Evolutionary conservation across 2,329 filamentous ascomycete genomes (phyloP).

Genomic region (Diaporthe helianthi): DNA sequence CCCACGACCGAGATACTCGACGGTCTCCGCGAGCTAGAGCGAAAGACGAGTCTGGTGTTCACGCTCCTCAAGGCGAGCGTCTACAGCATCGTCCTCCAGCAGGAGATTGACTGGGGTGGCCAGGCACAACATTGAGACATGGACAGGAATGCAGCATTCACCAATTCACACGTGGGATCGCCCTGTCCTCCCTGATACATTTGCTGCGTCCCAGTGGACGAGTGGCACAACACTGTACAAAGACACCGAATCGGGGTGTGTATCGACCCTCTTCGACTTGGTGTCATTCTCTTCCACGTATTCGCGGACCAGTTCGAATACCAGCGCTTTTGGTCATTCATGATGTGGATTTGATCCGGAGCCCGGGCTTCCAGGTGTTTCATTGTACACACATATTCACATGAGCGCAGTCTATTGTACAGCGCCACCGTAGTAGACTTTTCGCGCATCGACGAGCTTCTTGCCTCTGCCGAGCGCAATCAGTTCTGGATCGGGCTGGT

Average conservation of each 20-base stretch:
- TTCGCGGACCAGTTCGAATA: neutral
- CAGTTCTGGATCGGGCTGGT: constrained; percentile 86
- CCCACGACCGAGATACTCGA: constrained; percentile 86
- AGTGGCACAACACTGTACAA: neutral
- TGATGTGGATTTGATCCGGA: neutral
- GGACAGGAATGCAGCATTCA: constrained; percentile 40
- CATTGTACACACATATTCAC: constrained; percentile 34
- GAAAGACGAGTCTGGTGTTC: constrained; percentile 94
- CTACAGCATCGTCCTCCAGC: constrained; percentile 97
- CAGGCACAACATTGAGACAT: constrained; percentile 47
- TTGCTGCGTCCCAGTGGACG: neutral
- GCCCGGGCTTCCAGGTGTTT: neutral
- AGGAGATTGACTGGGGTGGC: constrained; percentile 83
- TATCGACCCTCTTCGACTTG: neutral
- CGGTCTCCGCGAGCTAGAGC: constrained; percentile 83
- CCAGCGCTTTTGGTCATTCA: neutral
- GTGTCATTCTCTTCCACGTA: neutral
- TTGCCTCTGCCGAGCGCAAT: constrained; percentile 88
- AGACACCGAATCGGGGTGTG: neutral
- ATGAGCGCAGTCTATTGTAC: constrained; percentile 58
- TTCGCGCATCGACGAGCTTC: constrained; percentile 95
- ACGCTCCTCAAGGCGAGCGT: constrained; percentile 97
- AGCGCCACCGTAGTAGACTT: constrained; percentile 92
- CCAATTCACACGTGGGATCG: constrained; percentile 33
- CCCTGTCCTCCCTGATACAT: neutral